phyloP scores from a whole-genome alignment of 306 rosid genomes.

The Luffa aegyptiaca region DNA sequence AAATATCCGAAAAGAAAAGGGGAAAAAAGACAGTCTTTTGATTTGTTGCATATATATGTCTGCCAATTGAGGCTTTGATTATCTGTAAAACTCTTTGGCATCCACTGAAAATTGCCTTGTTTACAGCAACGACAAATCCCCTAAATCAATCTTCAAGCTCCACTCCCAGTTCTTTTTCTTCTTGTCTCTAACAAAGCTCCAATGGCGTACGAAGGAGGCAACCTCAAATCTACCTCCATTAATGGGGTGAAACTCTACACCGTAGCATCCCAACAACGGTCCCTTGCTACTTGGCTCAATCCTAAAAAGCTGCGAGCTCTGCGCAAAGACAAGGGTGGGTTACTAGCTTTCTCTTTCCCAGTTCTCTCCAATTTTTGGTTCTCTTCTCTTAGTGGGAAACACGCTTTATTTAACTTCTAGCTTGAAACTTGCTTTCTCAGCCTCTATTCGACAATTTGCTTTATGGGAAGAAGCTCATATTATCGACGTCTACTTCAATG shows the following conservation, averaged over 20 bases:
- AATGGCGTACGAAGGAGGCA: constrained; percentile 64
- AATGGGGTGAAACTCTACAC: constrained; percentile 72
- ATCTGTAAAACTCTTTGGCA: too few relatives aligned
- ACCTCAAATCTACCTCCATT: constrained; percentile 54
- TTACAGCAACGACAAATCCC: neutral
- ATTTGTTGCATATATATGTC: too few relatives aligned
- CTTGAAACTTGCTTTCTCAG: too few relatives aligned
- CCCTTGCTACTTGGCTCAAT: constrained; percentile 60
- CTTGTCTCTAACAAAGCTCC: neutral
- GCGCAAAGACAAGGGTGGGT: constrained; percentile 63
- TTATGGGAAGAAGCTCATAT: neutral
- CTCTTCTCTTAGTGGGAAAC: neutral
- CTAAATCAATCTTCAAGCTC: neutral
- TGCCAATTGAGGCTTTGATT: too few relatives aligned
- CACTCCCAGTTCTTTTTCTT: neutral
- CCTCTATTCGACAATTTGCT: neutral
- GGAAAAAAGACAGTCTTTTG: too few relatives aligned
- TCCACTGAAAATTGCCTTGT: too few relatives aligned
- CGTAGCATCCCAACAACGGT: constrained; percentile 69
- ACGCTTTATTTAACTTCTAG: neutral
- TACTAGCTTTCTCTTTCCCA: neutral
- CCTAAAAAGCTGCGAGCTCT: constrained; percentile 53
- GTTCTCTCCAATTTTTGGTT: neutral
- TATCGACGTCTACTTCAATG: neutral
- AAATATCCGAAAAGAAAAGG: too few relatives aligned